These are phyloP conservation scores for Rhodofomes roseus DNA, from an alignment of 1,284 basidiomycete species.

Conservation along the genomic window DNA sequence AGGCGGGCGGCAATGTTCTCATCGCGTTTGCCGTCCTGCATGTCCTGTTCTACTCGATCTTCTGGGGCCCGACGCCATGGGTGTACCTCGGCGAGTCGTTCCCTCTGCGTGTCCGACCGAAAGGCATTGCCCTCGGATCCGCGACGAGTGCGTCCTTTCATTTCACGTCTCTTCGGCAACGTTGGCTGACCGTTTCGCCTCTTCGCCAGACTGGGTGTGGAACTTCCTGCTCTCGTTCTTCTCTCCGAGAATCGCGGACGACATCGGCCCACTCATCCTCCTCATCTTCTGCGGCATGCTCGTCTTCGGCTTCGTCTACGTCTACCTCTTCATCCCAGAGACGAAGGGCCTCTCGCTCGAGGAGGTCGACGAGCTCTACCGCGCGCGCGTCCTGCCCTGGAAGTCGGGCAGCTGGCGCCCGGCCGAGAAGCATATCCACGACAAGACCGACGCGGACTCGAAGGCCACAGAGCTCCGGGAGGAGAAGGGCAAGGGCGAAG, in stretches of 20 bases:
- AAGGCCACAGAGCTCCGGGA: slow-evolving; percentile 21
- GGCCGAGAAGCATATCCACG: slow-evolving; percentile 26
- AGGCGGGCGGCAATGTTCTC: slow-evolving; percentile 56
- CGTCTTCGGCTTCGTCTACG: slow-evolving; percentile 63
- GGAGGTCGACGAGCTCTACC: slow-evolving; percentile 75
- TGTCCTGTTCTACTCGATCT: slow-evolving; percentile 67
- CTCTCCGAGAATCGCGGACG: slow-evolving; percentile 57
- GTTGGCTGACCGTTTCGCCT: slow-evolving; percentile 14
- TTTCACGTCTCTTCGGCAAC: background rate
- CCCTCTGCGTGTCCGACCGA: slow-evolving; percentile 72
- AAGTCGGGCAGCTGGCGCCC: slow-evolving; percentile 59
- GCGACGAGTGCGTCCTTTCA: slow-evolving; percentile 40
- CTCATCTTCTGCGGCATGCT: slow-evolving; percentile 77
- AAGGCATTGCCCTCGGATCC: slow-evolving; percentile 70
- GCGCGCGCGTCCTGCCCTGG: slow-evolving; percentile 63
- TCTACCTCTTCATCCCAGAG: slow-evolving; percentile 74
- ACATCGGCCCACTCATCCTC: slow-evolving; percentile 75
- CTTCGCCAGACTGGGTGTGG: slow-evolving; percentile 51
- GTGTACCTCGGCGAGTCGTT: slow-evolving; percentile 61
- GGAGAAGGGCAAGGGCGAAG: slow-evolving; percentile 19
- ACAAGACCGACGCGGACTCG: slow-evolving; percentile 8
- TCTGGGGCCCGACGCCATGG: slow-evolving; percentile 68
- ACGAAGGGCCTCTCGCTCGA: slow-evolving; percentile 73
- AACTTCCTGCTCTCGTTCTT: slow-evolving; percentile 75
- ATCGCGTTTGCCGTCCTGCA: slow-evolving; percentile 78